Evolutionary conservation across 2,329 filamentous ascomycete species (phyloP), one percentile per base, ranked within the genome.

Genomic region (Talaromyces sp.): DNA sequence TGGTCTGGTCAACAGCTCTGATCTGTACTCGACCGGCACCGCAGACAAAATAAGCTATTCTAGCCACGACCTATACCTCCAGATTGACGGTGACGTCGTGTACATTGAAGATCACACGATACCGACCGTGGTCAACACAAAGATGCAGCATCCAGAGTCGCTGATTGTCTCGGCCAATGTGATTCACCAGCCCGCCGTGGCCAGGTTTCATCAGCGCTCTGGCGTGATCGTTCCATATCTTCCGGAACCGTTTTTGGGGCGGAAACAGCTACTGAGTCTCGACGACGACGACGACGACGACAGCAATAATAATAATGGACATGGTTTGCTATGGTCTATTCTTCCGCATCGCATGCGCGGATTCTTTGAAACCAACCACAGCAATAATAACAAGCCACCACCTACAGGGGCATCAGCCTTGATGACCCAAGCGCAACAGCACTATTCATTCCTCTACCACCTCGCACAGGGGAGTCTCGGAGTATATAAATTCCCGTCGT

Each of bases 141-240:
- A 81, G 63, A 68, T 82, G 55, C 74, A 78, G 4, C 76, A 84
- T 32, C 81, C 82, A 8, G 77, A 83, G 43, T 77, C 78, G 27
- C 79, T 78, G 63, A 72, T 80, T 52, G 79, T 85, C 14, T 82
- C 81, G 2, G 82, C 82, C 55, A 85, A 86, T 63, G 75, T 86
- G 24, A 73, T 85, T 64, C 86, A 86, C 62, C 81, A 83, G 55
- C 82, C 82, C 14, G 75, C 82, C 11, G 78, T 84, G 32, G 77
- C 78, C 55, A 80, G 81, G 72, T 73, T 85, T 19, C 84, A 86
- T 64, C 80, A 78, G 66, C 82, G 83, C 60, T 73, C 81, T 9
- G 81, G 80, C 5, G 79, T 80, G 19, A 76, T 84, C 21, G 74
- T 80, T 55, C 80, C 83, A 3, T 85, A 84, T 63, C 26, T 61